Evolutionary conservation across 129 eudicot species (phyloP), one percentile per base, ranked within the genome.

Genomic region (Ambrosia trifida): DNA sequence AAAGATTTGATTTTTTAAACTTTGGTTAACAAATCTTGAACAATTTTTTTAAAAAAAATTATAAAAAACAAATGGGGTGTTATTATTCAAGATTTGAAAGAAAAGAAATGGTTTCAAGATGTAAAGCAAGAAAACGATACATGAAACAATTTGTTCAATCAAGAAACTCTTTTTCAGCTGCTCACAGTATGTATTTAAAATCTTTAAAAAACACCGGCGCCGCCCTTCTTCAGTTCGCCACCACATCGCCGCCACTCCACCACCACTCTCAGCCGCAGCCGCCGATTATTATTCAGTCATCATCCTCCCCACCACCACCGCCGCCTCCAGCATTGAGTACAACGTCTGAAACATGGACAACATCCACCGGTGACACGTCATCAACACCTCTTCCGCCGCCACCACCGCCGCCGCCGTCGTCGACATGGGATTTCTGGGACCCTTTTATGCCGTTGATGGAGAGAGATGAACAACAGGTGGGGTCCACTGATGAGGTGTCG

Each of bases 381-480:
- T 63, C 90, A 64, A 69, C 95, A 43, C 81, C 79, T 11, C 81
- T 80, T 0, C 88, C 86, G 4, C 95, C 88, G 0, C 96, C 96
- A 0, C 87, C 89, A 16, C 94, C 83, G 0, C 87, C 89, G 18
- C 95, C 83, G 19, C 80, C 86, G 65, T 30, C 79, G 4, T 65
- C 83, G 9, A 78, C 24, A 0, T 93, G 98, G 98, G 98, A 93
- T 65, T 93, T 89, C 77, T 93, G 96, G 96, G 95, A 89, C 83
- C 98, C 96, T 5, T 93, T 93, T 24, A 81, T 89, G 88, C 95
- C 95, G 45, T 64, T 90, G 24, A 57, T 87, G 19, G 78, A 89
- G 0, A 64, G 96, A 83, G 64, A 85, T n/a, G 92, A 89, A 78
- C 87, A 86, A 65, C 85, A 95, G 95, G 96, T 78, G 54, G 89